phyloP scores from a whole-genome alignment of 805 yeast genomes.

The Lachancea dasiensis region DNA sequence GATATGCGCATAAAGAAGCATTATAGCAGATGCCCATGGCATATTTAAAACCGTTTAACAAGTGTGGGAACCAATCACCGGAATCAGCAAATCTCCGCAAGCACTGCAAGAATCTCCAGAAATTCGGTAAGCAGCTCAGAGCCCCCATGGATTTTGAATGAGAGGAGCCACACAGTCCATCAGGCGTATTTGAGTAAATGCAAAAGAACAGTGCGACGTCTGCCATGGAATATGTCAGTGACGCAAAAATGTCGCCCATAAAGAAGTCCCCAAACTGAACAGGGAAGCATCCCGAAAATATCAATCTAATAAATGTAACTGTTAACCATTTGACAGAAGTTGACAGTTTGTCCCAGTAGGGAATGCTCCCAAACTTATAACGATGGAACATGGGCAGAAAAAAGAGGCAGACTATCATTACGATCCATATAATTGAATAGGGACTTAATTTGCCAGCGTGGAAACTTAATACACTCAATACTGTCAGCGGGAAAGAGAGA shows the following conservation, averaged over 20 bases:
- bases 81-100: conserved; percentile 86
- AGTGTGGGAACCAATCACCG: conserved; percentile 93
- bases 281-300: conserved; percentile 82
- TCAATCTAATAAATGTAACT: conserved; percentile 61
- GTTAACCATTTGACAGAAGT: conserved; percentile 76
- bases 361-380: conserved; percentile 33
- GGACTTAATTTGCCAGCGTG: conserved; percentile 71
- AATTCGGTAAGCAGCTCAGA: conserved; percentile 74
- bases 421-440: conserved; percentile 60
- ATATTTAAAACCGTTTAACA: conserved; percentile 83
- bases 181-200: conserved; percentile 53
- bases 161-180: conserved; percentile 63
- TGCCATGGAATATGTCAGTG: conserved; percentile 82
- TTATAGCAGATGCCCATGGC: conserved; percentile 59
- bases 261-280: conserved; percentile 95
- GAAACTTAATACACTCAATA: conserved; percentile 75
- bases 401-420: conserved; percentile 36
- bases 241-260: conserved; percentile 84
- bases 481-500: conserved; percentile 47
- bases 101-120: conserved; percentile 90
- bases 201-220: conserved; percentile 84
- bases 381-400: conserved; percentile 55
- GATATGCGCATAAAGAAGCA: conserved; percentile 67
- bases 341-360: conserved; percentile 34
- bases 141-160: conserved; percentile 77